phyloP scores from a whole-genome alignment of 2,329 filamentous ascomycete genomes.

The Fusarium xylarioides region DNA sequence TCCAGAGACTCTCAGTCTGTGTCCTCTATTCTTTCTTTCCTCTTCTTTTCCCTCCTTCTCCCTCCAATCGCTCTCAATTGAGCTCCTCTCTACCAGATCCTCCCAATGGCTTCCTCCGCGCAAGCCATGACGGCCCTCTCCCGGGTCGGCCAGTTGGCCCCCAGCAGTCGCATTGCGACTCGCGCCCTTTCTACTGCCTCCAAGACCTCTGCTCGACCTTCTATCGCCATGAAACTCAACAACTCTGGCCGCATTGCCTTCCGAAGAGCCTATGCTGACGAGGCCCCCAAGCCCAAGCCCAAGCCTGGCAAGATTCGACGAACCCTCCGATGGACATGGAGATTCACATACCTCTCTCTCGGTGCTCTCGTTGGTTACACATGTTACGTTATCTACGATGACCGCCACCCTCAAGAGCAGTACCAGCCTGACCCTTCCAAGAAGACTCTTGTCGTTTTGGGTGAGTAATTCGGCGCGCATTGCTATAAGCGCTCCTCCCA shows the following conservation, averaged over 20 bases:
- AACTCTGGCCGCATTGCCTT: slow-evolving; percentile 52
- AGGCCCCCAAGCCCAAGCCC: slow-evolving; percentile 57
- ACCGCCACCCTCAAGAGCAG: slow-evolving; percentile 85
- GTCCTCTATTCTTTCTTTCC: slow-evolving; percentile 15
- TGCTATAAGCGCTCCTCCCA: not conserved
- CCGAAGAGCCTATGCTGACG: slow-evolving; percentile 61
- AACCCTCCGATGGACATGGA: slow-evolving; percentile 82
- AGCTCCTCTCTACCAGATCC: slow-evolving; percentile 35
- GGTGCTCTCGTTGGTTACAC: slow-evolving; percentile 76
- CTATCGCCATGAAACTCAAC: slow-evolving; percentile 48
- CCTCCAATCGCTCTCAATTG: slow-evolving; percentile 39
- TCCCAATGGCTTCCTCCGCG: slow-evolving; percentile 57
- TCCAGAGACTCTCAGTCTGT: slow-evolving; percentile 34
- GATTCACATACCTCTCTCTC: slow-evolving; percentile 79
- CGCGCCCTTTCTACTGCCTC: slow-evolving; percentile 49
- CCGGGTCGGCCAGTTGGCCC: slow-evolving; percentile 44
- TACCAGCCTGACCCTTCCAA: slow-evolving; percentile 81
- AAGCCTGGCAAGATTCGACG: slow-evolving; percentile 69
- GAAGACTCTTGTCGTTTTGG: slow-evolving; percentile 96
- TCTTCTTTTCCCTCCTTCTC: not conserved
- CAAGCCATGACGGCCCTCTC: slow-evolving; percentile 53
- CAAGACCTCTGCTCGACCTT: slow-evolving; percentile 43
- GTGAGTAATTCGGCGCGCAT: slow-evolving; percentile 59
- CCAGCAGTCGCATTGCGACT: slow-evolving; percentile 44
- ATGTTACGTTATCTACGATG: slow-evolving; percentile 82